Evolutionary conservation across 192 early-diverging fungal species (phyloP).

Genomic region (Diversispora epigaea): DNA sequence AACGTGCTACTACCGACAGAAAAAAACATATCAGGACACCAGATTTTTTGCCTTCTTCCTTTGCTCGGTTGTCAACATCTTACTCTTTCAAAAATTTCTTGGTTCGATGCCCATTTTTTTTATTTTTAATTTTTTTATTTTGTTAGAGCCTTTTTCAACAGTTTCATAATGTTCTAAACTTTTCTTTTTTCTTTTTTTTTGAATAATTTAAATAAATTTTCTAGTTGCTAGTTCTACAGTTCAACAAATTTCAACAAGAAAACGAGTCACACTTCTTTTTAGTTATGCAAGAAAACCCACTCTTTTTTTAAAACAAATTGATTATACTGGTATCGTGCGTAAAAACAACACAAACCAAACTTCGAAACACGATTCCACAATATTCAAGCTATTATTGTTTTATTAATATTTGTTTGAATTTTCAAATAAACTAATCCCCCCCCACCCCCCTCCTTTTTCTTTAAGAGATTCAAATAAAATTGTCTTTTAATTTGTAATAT

Average conservation of each 20-base stretch:
- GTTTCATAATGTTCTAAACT: constrained; percentile 30
- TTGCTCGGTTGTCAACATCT: background rate
- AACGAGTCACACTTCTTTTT: background rate
- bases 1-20: background rate
- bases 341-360: background rate
- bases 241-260: constrained; percentile 28
- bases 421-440: background rate
- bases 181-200: background rate
- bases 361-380: constrained; percentile 26
- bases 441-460: background rate
- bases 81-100: background rate
- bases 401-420: background rate
- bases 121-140: background rate
- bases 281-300: constrained; percentile 29
- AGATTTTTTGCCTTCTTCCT: background rate
- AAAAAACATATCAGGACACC: background rate
- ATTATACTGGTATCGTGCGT: constrained; percentile 32
- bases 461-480: constrained; percentile 6
- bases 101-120: background rate
- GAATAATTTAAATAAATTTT: background rate
- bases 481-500: constrained; percentile 31
- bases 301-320: constrained; percentile 18
- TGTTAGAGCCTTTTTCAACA: background rate
- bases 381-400: constrained; percentile 1
- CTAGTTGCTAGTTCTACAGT: constrained; percentile 21